Conservation (phyloP, 345 rosid species). For the Eucalyptus urophylla region DNA sequence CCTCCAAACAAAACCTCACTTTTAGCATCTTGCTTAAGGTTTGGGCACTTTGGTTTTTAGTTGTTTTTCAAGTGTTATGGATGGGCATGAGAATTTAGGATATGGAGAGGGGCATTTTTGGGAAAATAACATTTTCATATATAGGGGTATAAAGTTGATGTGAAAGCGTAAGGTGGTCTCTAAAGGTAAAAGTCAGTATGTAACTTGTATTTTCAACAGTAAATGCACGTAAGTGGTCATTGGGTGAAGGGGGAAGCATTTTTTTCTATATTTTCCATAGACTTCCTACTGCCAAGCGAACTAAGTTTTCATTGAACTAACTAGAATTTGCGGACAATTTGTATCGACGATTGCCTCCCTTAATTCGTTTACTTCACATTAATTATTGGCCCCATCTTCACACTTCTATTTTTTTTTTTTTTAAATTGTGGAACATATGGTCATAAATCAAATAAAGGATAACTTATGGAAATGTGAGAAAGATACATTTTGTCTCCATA, state of each 20-base stretch:
- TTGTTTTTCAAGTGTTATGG: neutral
- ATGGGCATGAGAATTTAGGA: too few relatives aligned
- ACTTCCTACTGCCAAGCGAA: neutral
- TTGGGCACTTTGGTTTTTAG: too few relatives aligned
- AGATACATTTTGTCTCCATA: neutral
- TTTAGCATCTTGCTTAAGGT: too few relatives aligned
- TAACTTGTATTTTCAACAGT: neutral
- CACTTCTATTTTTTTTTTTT: neutral
- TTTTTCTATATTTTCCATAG: too few relatives aligned
- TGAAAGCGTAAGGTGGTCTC: neutral
- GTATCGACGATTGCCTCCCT: neutral
- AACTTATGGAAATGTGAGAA: neutral
- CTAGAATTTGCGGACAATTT: neutral
- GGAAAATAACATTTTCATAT: neutral
- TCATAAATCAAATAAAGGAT: neutral
- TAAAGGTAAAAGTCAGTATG: neutral
- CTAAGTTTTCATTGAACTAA: neutral
- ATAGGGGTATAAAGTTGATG: neutral
- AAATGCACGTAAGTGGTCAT: too few relatives aligned
- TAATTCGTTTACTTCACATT: neutral
- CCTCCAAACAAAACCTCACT: too few relatives aligned
- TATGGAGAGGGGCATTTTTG: neutral
- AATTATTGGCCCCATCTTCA: neutral
- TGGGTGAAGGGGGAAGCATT: neutral
- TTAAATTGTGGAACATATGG: neutral